phyloP scores from a whole-genome alignment of 148 eudicot genomes.

The Cornus kousa region DNA sequence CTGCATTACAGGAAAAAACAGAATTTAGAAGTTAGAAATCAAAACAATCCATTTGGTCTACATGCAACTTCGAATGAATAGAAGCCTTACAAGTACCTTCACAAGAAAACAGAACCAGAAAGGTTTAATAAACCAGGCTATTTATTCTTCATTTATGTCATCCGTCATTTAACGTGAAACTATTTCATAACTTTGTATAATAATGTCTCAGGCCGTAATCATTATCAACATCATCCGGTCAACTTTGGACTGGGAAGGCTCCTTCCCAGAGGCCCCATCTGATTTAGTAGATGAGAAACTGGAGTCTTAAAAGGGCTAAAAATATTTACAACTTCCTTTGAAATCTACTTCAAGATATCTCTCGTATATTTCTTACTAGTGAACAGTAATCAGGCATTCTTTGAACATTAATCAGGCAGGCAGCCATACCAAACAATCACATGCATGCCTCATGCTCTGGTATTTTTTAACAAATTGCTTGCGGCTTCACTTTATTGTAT shows the following conservation, averaged over 20 bases:
- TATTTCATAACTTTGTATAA: no score
- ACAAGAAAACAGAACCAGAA: background rate
- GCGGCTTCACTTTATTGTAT: background rate
- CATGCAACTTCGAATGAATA: background rate
- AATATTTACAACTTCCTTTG: background rate
- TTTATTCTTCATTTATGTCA: background rate
- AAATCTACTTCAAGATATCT: background rate
- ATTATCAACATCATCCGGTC: background rate
- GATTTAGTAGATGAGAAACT: background rate
- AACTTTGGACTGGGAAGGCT: background rate
- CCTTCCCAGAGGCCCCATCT: background rate
- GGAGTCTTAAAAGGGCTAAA: background rate
- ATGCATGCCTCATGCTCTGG: background rate
- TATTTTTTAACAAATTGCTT: background rate
- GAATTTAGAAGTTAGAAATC: background rate
- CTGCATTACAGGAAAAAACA: constrained; percentile 28
- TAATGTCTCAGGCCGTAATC: background rate
- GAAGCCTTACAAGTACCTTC: background rate
- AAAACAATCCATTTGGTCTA: background rate
- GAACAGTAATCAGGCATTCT: background rate
- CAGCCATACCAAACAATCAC: no score
- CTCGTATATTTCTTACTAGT: background rate
- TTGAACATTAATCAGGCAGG: background rate
- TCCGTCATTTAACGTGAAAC: background rate
- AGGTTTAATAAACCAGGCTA: background rate